Percentiles rank a stretch among this genome's conserved stretches.
These are phyloP conservation scores for Rhodotorula sp. DNA, from an alignment of 1,284 basidiomycete genomes.

Conservation along the genomic window DNA sequence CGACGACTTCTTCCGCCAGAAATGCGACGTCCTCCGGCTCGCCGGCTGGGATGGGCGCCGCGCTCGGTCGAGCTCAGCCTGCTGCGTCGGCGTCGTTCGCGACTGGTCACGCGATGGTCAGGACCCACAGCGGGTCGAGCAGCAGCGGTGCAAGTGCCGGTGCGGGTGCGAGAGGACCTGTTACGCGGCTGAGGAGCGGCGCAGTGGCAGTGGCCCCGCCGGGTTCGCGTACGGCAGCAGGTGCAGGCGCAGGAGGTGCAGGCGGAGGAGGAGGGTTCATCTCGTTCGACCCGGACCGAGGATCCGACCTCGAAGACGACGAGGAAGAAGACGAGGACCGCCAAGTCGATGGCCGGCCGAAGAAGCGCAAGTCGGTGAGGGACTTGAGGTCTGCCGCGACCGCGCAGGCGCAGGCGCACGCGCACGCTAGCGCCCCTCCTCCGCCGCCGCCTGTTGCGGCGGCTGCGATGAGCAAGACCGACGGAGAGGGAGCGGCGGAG, in stretches of 20 bases:
- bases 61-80: too few relatives aligned
- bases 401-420: not conserved
- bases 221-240: not conserved
- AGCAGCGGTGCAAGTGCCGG: too few relatives aligned
- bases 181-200: too few relatives aligned
- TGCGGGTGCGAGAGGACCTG: too few relatives aligned
- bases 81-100: too few relatives aligned
- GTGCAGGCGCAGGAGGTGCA: not conserved
- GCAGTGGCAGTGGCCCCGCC: too few relatives aligned
- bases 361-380: slow-evolving; percentile 35
- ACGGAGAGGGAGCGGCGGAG: slow-evolving; percentile 6
- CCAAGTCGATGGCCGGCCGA: slow-evolving; percentile 21
- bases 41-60: too few relatives aligned
- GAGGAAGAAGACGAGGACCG: slow-evolving; percentile 24
- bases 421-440: slow-evolving; percentile 1
- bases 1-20: too few relatives aligned
- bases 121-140: too few relatives aligned
- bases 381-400: slow-evolving; percentile 30
- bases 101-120: too few relatives aligned
- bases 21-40: too few relatives aligned
- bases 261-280: slow-evolving; percentile 18
- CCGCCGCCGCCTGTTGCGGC: not conserved
- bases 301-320: slow-evolving; percentile 23
- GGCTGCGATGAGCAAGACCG: not conserved
- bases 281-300: slow-evolving; percentile 36